Evolutionary conservation across 495 filamentous ascomycete genomes (phyloP), one percentile per base, ranked within the genome.

Genomic region (Aspergillus asperescens): DNA sequence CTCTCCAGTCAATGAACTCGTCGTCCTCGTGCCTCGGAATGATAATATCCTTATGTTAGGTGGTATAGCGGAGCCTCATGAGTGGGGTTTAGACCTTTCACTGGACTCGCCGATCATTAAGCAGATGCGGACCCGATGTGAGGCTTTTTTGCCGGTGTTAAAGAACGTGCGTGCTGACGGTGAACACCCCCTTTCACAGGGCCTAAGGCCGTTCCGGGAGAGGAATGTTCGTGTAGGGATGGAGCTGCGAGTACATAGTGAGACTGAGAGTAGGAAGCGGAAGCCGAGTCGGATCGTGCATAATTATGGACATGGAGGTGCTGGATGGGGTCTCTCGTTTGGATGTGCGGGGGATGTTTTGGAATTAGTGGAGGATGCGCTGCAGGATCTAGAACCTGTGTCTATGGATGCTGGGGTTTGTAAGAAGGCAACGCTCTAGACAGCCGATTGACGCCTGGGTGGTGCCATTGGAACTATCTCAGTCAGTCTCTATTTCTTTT

Each of bases 21-120:
- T 74, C 8, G 76, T 80, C 52, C 61, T 80, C 28, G 71, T 78
- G n/a, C 76, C 76, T 9, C 68, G 76, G 7, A 76, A 76, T 54
- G 72, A 78, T 54, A 70, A 75, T 53, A 77, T 71, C 29, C 65
- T 80, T 1, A 45, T 78, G 5, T 57, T 78, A 18, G 76, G 75
- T 34, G 71, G 68, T 1, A 69, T 75, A 43, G 61, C 60, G 13
- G 58, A 79, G 50, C 66, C 68, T 16, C 43, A 69, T 27, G 47
- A 72, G 47, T 67, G 65, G 63, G 40, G 67, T n/a, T 56, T 78
- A 10, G 62, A 72, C 53, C 68, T 76, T 12, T 70, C 68, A 5
- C 62, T 72, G 22, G 63, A 72, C 7, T 73, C 62, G 3, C 70
- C 71, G 1, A 62, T 65, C 39, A 68, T 78, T 29, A 51, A 62